Evolutionary conservation across 192 early-diverging fungal species (phyloP), one percentile per base, ranked within the genome.

Genomic region (Coemansia sp.): DNA sequence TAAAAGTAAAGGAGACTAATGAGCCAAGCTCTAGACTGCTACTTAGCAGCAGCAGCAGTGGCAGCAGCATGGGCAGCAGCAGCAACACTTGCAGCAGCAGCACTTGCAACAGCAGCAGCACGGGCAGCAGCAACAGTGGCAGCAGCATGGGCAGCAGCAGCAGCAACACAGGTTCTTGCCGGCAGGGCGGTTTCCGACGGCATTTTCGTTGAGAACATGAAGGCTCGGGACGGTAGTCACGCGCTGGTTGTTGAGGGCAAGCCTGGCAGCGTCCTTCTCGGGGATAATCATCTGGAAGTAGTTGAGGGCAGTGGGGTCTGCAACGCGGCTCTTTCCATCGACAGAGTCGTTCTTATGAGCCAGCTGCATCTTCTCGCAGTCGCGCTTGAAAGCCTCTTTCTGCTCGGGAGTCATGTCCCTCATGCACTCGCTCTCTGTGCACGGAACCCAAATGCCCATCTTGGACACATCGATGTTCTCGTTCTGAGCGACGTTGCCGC

Each of bases 131-230:
- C 69, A 71, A 44, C 75, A 76, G 65, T 65, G 67, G 53, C 75
- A 77, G 53, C 69, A 71, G 62, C 69, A 71, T 0, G 53, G 46
- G 62, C 65, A 67, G 71, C 71, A 72, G 51, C 70, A 72, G 70
- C 71, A 77, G 75, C 75, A 77, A 56, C 75, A 77, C 44, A 77
- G 61, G 56, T 77, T 77, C 70, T 77, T 77, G 65, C 75, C 78
- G 38, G 56, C 55, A 12, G 73, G 78, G 12, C 78, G 72, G 73
- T 65, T 69, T 22, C 72, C 78, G 46, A 67, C 68, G 10, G 67
- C 58, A 56, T 69, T 65, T 15, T 40, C 64, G 39, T 64, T 51
- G 22, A 62, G 32, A 42, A 29, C 62, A n/a, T 64, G 61, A 1
- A 50, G 32, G 38, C 34, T 61, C 8, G 59, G 59, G 9, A 61